A percentile compares a stretch with the other conserved stretches of the same genome.
phyloP scores from a whole-genome alignment of 257 asterid species.

The Plectranthus barbatus region DNA sequence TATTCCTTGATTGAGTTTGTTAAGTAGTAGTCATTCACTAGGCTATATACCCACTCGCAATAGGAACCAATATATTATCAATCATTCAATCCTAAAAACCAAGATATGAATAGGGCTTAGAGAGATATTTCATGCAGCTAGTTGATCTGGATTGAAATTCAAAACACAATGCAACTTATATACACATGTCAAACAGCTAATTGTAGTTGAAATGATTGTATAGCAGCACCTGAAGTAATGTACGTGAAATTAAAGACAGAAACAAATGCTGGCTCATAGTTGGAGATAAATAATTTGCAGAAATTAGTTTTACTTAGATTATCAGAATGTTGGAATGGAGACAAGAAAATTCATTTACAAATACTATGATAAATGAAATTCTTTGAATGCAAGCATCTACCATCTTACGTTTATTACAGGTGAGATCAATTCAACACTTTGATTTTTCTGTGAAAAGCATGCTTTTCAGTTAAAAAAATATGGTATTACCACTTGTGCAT shows the following conservation, averaged over 20 bases:
- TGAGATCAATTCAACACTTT: background rate
- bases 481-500: background rate
- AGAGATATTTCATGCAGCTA: no score
- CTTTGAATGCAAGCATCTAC: background rate
- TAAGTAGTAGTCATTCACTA: slow-evolving; percentile 63
- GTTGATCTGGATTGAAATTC: no score
- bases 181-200: no score
- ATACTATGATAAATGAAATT: background rate
- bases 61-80: slow-evolving; percentile 65
- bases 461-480: background rate
- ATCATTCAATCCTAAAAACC: slow-evolving; percentile 65
- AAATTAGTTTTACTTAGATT: no score
- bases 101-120: background rate
- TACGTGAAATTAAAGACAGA: no score
- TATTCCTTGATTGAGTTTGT: slow-evolving; percentile 67
- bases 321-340: background rate
- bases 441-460: background rate
- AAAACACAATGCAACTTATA: no score
- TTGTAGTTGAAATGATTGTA: no score
- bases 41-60: slow-evolving; percentile 62
- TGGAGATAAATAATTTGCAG: no score
- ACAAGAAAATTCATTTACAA: background rate
- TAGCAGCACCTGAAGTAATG: no score
- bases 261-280: no score
- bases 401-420: background rate